phyloP scores from a whole-genome alignment of 495 filamentous ascomycete genomes.

The Chaetomium fimeti region DNA sequence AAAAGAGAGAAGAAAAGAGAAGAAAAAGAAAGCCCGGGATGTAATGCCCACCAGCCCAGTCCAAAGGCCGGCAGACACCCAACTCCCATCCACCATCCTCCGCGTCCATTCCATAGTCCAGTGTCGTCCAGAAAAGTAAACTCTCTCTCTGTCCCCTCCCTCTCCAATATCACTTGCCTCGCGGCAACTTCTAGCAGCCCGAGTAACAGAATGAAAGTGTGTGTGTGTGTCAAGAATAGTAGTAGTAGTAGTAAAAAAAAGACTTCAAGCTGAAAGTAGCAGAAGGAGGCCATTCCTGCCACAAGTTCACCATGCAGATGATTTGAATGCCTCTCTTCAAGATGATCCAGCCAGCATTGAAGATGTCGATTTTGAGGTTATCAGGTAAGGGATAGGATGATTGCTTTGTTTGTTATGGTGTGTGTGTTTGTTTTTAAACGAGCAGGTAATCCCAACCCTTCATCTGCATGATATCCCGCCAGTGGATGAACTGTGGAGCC shows the following conservation, averaged over 20 bases:
- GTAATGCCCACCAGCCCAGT: constrained; percentile 18
- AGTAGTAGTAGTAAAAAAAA: constrained; percentile 9
- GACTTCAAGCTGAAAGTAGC: constrained; percentile 13
- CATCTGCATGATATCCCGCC: constrained; percentile 90
- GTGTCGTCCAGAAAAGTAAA: constrained; percentile 17
- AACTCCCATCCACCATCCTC: constrained; percentile 1
- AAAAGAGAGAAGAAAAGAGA: constrained; percentile 23
- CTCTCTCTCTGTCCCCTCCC: constrained; percentile 6
- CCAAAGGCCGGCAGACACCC: constrained; percentile 15
- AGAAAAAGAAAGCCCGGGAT: constrained; percentile 14
- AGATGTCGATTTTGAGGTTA: constrained; percentile 5
- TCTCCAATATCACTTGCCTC: constrained; percentile 28
- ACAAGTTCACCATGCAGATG: constrained; percentile 34
- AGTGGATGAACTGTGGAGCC: constrained; percentile 68
- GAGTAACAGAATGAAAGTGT: constrained; percentile 6
- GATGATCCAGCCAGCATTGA: constrained; percentile 42
- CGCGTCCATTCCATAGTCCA: constrained; percentile 18
- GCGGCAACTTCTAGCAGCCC: constrained; percentile 29
- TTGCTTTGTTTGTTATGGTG: background rate
- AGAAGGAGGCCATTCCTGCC: constrained; percentile 31
- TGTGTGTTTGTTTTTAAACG: constrained; percentile 56
- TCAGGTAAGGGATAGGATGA: too few species aligned
- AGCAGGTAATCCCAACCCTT: constrained; percentile 91
- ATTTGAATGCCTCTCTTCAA: constrained; percentile 27
- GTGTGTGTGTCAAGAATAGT: background rate